Base-by-base conservation (phyloP, 371 early-diverging fungal genomes). In the Phascolomyces articulosus region DNA sequence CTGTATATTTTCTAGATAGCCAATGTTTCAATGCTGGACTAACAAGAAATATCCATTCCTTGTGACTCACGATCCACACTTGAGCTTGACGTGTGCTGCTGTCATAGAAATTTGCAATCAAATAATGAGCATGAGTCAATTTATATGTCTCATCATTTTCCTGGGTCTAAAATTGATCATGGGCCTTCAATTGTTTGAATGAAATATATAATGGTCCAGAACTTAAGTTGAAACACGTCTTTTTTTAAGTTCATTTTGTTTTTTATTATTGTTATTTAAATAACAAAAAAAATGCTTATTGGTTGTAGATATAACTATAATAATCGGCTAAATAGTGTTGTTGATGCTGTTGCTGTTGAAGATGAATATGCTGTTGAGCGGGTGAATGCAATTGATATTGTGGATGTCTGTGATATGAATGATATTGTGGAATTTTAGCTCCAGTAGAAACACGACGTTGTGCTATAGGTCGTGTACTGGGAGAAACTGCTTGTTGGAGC, bases 281-380 rank as follows among this genome's bases (percentile, higher is more conserved):
- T 23, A 24, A 24, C 24, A 24, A 24, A 21, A 20, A 51, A 24
- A 10, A 51, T 24, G 11, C 16, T 29, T 29, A 40, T 59, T 59
- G 24, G 9, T 47, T 40, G 40, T 59, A 59, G 47, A 59, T 59
- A 11, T 59, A 59, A 51, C 15, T 51, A 11, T 59, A 59, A 28
- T 59, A 59, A 47, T 59, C 60, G 24, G 40, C 15, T 21, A 23
- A 28, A 55, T 55, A 34, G 4, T n/a, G n/a, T 34, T 55, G 38
- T 31, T 38, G 29, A 26, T 58, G 58, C 24, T 59, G 58, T 16
- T 16, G 58, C 13, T 31, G 41, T 4, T 58, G 41, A 31, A 18
- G 29, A 29, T 29, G 55, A 26, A 10, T 20, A 27, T 24, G 54
- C 27, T 24, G 54, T 24, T 27, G 54, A 0, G n/a, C n/a, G n/a